phyloP scores from a whole-genome alignment of 2,329 filamentous ascomycete genomes.

The Rhinocladiella similis region DNA sequence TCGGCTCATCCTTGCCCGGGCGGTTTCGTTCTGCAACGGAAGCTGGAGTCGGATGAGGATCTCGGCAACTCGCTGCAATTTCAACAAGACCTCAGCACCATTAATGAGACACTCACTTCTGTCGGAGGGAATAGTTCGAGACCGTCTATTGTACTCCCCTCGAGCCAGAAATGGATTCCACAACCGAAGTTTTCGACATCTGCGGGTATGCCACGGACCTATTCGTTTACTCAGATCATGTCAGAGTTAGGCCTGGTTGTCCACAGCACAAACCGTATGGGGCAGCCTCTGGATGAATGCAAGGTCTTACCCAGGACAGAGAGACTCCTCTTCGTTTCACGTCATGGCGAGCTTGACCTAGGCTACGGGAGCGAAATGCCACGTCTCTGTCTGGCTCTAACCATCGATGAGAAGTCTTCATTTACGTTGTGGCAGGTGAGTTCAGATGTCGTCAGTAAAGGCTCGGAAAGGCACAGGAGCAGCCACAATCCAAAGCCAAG shows the following conservation, averaged over 20 bases:
- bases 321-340: conserved; percentile 25
- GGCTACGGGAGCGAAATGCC: neutral
- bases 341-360: conserved; percentile 11
- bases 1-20: conserved; percentile 77
- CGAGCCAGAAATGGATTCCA: conserved; percentile 57
- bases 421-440: conserved; percentile 29
- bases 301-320: conserved; percentile 22
- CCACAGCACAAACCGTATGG: conserved; percentile 22
- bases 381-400: conserved; percentile 22
- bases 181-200: conserved; percentile 34
- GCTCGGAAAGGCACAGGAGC: conserved; percentile 43
- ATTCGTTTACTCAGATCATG: conserved; percentile 26
- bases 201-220: conserved; percentile 26
- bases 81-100: conserved; percentile 27
- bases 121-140: conserved; percentile 40
- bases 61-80: conserved; percentile 48
- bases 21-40: conserved; percentile 85
- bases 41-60: conserved; percentile 48
- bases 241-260: conserved; percentile 30
- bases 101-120: conserved; percentile 35
- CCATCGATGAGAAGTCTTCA: conserved; percentile 24
- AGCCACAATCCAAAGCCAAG: conserved; percentile 23
- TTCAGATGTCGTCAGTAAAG: conserved; percentile 43
- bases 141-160: conserved; percentile 51
- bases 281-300: conserved; percentile 22